Base-by-base conservation (phyloP, 495 filamentous ascomycete genomes). In the Aspergillus bridgeri region DNA sequence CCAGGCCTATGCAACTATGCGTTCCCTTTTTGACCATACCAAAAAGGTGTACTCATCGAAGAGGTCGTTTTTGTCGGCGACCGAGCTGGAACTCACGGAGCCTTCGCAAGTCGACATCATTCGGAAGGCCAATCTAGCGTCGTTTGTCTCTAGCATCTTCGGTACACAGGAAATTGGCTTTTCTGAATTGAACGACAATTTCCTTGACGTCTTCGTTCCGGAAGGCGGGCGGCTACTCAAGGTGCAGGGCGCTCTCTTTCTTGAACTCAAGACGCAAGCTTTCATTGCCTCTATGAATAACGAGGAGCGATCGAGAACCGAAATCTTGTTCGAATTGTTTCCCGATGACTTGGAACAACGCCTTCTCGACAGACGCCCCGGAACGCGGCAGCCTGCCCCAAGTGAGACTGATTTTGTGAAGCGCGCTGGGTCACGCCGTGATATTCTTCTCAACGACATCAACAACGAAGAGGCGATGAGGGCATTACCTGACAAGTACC, bases 251-350 rank as follows among this genome's bases (percentile, higher is more conserved):
- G 82, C 86, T 23, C 61, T 96, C 23, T 89, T 89, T 60, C 75
- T 96, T 18, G 87, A 91, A 54, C 77, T 96, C 18, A 96, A 96
- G 68, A 96, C 92, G 1, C 90, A 95, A 58, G 84, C 86, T 9
- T 89, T 92, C 59, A 87, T 96, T 51, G 86, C 88, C 3, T 84
- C 89, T 3, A 79, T 90, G 63, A 77, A 81, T 44, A 86, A 82
- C 52, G 81, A 82, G 19, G 82, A 89, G 42, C 81, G 81, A 19
- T 78, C 83, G 3, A 83, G 81, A 48, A 85, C 86, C 4, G 86
- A 87, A 33, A 77, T 90, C 5, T 65, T 96, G 9, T 86, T 88
- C 29, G 81, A 88, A 53, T 69, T 95, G 0, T 96, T 96, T 64
- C 88, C 90, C 0, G 72, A 77, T 5, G 79, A 86, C 45, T 75